Base-by-base conservation (phyloP, 2,329 filamentous ascomycete species). In the Aspergillus sp. region DNA sequence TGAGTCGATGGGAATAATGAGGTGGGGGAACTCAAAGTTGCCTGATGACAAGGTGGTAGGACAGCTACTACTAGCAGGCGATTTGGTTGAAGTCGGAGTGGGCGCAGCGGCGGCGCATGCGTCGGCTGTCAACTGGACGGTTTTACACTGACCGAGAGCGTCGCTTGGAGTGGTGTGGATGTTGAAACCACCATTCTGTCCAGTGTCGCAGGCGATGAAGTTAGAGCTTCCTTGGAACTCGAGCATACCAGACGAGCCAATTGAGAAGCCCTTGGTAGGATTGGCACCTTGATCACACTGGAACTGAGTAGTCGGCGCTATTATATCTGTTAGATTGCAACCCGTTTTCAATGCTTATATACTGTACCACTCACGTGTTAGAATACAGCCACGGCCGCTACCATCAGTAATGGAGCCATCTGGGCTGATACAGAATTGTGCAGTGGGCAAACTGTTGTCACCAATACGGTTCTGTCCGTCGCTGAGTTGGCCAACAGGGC, bases 391-490 rank as follows among this genome's bases (percentile, higher is more conserved):
- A 37, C 75, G 69, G 28, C 73, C 73, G 39, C 69, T 67, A 34
- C 66, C 59, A 58, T 83, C 80, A 13, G 66, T 74, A 40, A 85
- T 70, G 26, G 62, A 66, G 28, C 73, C 71, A 46, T 70, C 68
- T 11, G 67, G 65, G 45, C 70, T 67, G 50, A 83, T 69, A 44
- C 70, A 78, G 56, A 77, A 83, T 3, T 70, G 68, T 5, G 69
- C 71, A 40, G 69, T 56, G 7, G 62, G 46, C 7, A 75, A 58
- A 19, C 19, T 19, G 7, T 64, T 65, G 31, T 73, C 72, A 29
- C 76, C 74, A 27, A 80, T 71, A 36, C 78, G 70, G 53, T 72
- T 74, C 61, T 84, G 81, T 6, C 82, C 81, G 57, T 81, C 76
- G 29, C 45, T 50, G n/a, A 84, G 68, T 56, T 83, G 74, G 6